Base-by-base conservation (phyloP, 257 asterid species). In the Gentiana straminea region DNA sequence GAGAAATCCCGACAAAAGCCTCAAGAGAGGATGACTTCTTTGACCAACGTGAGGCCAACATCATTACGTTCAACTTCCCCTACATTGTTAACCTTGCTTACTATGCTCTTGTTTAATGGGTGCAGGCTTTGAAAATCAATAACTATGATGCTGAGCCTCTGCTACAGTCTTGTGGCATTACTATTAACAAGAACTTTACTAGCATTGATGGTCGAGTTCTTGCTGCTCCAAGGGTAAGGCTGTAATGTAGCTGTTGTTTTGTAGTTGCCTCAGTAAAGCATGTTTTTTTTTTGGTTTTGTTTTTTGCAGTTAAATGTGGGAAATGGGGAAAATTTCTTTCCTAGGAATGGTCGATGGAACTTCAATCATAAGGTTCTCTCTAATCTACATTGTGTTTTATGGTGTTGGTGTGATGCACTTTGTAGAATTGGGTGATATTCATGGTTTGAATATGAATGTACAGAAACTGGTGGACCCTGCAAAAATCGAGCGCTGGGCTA, bases 311-410 rank as follows among this genome's bases (percentile, higher is more conserved):
- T 89, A 64, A 90, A 90, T 69, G 87, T 81, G 1, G 95, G 86
- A 3, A 24, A 24, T 24, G 94, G 94, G 43, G 95, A 82, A 46
- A 95, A 86, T 54, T 62, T 90, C 59, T 79, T 70, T 68, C 68
- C 92, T 35, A 75, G 96, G 4, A 90, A 86, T 61, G 97, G 97
- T 2, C 55, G 97, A 34, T 90, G 97, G 97, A 90, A 90, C 38
- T 86, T 90, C 12, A 90, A 84, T 33, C 74, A 90, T 47, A 90
- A 90, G 96, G 97, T 86, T 15, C 13, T 12, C 44, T 24, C 24
- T 24, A 24, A 24, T 24, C 24, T 24, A 24, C 24, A 24, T 24
- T 24, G 24, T 24, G 24, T 24, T 24, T 24, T 24, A 24, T 24
- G 24, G 24, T 24, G 24, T 24, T 24, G 24, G 24, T 24, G 24